Evolutionary conservation across 1,139 yeast species (phyloP).

Genomic region (Wickerhamiella pararugosa): DNA sequence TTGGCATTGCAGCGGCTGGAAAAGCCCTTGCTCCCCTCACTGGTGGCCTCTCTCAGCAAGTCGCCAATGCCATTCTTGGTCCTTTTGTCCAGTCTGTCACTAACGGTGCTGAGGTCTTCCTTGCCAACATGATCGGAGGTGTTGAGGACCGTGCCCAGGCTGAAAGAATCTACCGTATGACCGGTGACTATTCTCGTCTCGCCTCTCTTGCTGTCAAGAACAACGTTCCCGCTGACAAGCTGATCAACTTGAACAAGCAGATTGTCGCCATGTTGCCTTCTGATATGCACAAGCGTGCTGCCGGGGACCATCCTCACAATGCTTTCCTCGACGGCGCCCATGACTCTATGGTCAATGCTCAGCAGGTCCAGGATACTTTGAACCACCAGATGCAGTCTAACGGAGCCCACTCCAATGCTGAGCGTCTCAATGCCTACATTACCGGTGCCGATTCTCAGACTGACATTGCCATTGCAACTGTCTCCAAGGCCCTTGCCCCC

Average conservation of each 20-base stretch:
- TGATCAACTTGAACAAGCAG: constrained; percentile 10
- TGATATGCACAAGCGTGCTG: background rate
- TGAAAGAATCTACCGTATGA: constrained; percentile 15
- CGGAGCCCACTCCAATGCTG: constrained; percentile 19
- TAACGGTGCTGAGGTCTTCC: constrained; percentile 23
- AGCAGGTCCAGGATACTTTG: constrained; percentile 19
- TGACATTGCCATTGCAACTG: constrained; percentile 15
- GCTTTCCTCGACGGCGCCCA: constrained; percentile 10
- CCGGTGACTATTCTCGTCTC: constrained; percentile 17
- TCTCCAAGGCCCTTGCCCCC: constrained; percentile 16
- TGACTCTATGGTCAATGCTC: constrained; percentile 17
- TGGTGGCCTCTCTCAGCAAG: constrained; percentile 17
- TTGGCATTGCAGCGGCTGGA: constrained; percentile 14
- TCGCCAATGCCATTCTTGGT: constrained; percentile 18
- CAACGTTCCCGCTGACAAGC: constrained; percentile 13
- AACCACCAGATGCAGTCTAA: constrained; percentile 16
- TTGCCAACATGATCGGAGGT: constrained; percentile 19
- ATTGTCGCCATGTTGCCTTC: constrained; percentile 1
- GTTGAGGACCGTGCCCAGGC: constrained; percentile 12
- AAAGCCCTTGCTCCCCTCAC: constrained; percentile 18
- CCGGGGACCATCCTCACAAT: background rate
- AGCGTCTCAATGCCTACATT: constrained; percentile 18
- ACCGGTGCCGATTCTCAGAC: constrained; percentile 23
- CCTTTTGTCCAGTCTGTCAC: constrained; percentile 22
- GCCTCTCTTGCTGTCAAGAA: constrained; percentile 11